Conservation (phyloP, 2,329 filamentous ascomycete species). For the Penicillium sp. region DNA sequence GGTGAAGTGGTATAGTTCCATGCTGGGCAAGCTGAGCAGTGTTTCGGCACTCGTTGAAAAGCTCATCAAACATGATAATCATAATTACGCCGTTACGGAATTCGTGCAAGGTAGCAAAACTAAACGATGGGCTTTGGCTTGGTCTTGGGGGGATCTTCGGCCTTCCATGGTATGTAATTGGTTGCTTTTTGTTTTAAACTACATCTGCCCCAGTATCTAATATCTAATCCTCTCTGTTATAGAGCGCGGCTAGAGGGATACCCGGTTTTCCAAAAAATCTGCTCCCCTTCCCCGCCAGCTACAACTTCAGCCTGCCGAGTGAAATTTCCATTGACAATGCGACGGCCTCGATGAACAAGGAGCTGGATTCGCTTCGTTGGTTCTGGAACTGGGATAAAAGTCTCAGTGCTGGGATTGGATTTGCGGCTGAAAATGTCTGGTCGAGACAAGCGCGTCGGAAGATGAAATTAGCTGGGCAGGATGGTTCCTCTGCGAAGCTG, state of each 20-base stretch:
- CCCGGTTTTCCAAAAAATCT: slow-evolving; percentile 54
- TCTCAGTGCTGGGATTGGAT: slow-evolving; percentile 62
- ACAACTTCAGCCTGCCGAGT: slow-evolving; percentile 45
- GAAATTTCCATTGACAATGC: slow-evolving; percentile 34
- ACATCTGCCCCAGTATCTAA: no score
- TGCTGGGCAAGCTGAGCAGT: slow-evolving; percentile 83
- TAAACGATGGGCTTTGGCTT: slow-evolving; percentile 82
- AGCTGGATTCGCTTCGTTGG: slow-evolving; percentile 63
- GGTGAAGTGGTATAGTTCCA: slow-evolving; percentile 86
- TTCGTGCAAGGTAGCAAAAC: slow-evolving; percentile 80
- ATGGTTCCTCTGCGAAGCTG: slow-evolving; percentile 29
- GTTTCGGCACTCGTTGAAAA: slow-evolving; percentile 65
- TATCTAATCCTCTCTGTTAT: no score
- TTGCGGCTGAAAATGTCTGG: slow-evolving; percentile 74
- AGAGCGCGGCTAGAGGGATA: slow-evolving; percentile 42
- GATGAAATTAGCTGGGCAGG: slow-evolving; percentile 33
- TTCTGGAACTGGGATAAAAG: slow-evolving; percentile 67
- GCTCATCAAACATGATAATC: slow-evolving; percentile 59
- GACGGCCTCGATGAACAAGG: slow-evolving; percentile 47
- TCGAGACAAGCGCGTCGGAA: slow-evolving; percentile 72
- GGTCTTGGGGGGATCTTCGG: slow-evolving; percentile 75
- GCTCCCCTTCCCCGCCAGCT: slow-evolving; percentile 58
- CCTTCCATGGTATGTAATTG: slow-evolving; percentile 57
- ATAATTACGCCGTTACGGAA: slow-evolving; percentile 81
- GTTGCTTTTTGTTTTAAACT: background rate